These are phyloP conservation scores for Rhizomucor pusillus DNA, from an alignment of 371 early-diverging fungal species.

Conservation along the genomic window DNA sequence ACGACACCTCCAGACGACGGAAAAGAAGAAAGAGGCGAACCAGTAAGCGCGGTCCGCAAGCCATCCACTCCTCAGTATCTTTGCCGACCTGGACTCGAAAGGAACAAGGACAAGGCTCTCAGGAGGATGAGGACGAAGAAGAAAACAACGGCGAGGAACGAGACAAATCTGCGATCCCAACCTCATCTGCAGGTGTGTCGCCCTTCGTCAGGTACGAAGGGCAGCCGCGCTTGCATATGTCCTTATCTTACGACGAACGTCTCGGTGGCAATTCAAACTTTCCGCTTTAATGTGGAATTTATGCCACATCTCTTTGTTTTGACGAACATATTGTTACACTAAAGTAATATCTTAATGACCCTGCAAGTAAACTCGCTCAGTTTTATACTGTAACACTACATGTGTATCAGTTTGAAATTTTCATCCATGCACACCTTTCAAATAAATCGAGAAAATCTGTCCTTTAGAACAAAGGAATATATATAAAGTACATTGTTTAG, in stretches of 20 bases:
- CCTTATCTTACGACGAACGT: slow-evolving; percentile 45
- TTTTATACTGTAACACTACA: background rate
- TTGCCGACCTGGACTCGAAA: slow-evolving; percentile 36
- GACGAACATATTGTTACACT: background rate
- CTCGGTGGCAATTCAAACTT: slow-evolving; percentile 9
- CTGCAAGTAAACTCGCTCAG: background rate
- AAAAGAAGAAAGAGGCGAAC: slow-evolving; percentile 21
- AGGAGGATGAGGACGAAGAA: slow-evolving; percentile 12
- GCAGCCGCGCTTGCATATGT: slow-evolving; percentile 18
- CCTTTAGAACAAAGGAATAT: no score
- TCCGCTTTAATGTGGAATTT: background rate
- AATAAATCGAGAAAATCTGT: no score
- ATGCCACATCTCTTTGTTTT: background rate
- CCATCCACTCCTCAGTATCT: slow-evolving; percentile 42
- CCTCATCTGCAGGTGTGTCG: slow-evolving; percentile 13
- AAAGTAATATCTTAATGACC: background rate
- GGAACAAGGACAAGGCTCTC: slow-evolving; percentile 7
- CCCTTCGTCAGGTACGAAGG: slow-evolving; percentile 16
- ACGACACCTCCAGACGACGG: slow-evolving; percentile 3
- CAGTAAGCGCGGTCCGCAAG: slow-evolving; percentile 11
- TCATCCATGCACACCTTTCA: no score
- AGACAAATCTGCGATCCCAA: background rate
- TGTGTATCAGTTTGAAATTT: no score
- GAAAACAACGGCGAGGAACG: background rate
- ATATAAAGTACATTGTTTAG: no score